Evolutionary conservation across 257 asterid species (phyloP).

Genomic region (Primulina huaijiensis): DNA sequence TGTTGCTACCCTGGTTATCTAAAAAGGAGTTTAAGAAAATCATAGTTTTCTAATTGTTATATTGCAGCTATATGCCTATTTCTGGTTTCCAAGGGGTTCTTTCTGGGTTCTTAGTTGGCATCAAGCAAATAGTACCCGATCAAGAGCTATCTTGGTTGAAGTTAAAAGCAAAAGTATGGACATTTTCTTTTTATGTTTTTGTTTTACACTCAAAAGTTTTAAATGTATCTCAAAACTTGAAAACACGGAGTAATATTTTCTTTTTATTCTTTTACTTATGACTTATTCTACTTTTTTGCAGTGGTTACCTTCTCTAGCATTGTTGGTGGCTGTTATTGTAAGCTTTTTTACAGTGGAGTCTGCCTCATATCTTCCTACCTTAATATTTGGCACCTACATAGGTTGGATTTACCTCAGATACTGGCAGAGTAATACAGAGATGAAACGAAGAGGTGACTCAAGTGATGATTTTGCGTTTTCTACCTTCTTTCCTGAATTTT

Average conservation of each 20-base stretch:
- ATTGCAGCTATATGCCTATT: slow-evolving; percentile 70
- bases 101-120: slow-evolving; percentile 81
- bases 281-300: slow-evolving; percentile 41
- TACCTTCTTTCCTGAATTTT: slow-evolving; percentile 70
- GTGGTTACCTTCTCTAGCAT: slow-evolving; percentile 87
- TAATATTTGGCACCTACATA: slow-evolving; percentile 72
- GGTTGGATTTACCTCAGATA: slow-evolving; percentile 94
- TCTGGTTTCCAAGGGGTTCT: slow-evolving; percentile 96
- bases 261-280: slow-evolving; percentile 21
- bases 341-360: slow-evolving; percentile 75
- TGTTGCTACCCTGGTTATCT: not conserved
- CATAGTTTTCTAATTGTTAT: slow-evolving; percentile 19
- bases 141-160: slow-evolving; percentile 72
- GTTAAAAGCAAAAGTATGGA: slow-evolving; percentile 70
- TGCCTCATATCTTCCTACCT: slow-evolving; percentile 67
- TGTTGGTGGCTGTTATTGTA: slow-evolving; percentile 51
- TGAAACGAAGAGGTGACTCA: slow-evolving; percentile 80
- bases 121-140: slow-evolving; percentile 84
- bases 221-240: not conserved
- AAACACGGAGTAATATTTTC: slow-evolving; percentile 2
- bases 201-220: not conserved
- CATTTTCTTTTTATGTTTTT: slow-evolving; percentile 10
- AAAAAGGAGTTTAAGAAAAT: slow-evolving; percentile 12
- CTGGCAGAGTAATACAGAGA: slow-evolving; percentile 79
- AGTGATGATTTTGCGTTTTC: slow-evolving; percentile 91